Evolutionary conservation across 345 rosid species (phyloP), one percentile per base, ranked within the genome.

Genomic region (Arabis hirsuta): DNA sequence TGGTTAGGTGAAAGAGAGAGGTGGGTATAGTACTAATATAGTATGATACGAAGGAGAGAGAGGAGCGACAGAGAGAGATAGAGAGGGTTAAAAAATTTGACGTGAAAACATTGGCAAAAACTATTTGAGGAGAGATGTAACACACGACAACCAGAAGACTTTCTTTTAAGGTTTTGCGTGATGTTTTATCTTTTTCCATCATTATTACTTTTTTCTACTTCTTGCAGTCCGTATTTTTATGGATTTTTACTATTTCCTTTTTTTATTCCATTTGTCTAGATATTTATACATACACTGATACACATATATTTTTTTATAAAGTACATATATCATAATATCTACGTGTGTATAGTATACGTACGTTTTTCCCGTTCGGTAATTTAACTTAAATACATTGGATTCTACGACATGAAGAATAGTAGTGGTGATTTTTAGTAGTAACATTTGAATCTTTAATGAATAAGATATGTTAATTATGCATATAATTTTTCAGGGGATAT

Each of bases 161-260:
- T 72, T 54, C 78, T 74, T 75, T 75, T 68, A 62, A 68, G 79
- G 79, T 75, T 75, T 75, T 75, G 79, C 79, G 79, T 68, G 79
- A 75, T 68, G 79, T 75, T 68, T 75, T 75, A 36, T 68, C 65
- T 43, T 68, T 68, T 75, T 68, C 57, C 64, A 68, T 75, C 69
- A 69, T 75, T 69, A 62, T 62, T 68, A 75, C 74, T 45, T 54
- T 75, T 62, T 68, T 54, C 69, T 19, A 60, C 64, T 74, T 60
- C 48, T 57, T 67, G 27, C 42, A 42, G 19, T 73, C 44, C 71
- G 19, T 56, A 73, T 73, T 46, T 48, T 31, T 48, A 44, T 73
- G 14, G 64, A 14, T 58, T 38, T 43, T 57, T 67, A 62, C 73
- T 43, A 22, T 74, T 14, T 59, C 47, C 22, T 32, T 14, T 14